Evolutionary conservation across 495 filamentous ascomycete genomes (phyloP).

Genomic region (Trypethelium eluteriae): DNA sequence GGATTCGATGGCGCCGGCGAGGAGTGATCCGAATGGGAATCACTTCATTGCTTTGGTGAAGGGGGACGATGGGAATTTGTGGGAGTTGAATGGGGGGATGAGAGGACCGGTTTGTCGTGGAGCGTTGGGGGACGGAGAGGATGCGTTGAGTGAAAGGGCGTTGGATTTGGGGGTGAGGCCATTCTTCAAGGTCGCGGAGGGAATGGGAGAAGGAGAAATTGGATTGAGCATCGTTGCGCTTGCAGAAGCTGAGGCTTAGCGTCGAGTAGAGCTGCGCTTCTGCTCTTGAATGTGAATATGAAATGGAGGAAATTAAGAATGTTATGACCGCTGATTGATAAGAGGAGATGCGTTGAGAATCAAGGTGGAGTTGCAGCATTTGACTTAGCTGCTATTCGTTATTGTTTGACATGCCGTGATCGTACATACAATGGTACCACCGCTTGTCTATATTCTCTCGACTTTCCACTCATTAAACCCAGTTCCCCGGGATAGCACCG

Average conservation of each 20-base stretch:
- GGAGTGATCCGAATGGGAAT: constrained; percentile 25
- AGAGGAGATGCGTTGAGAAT: not conserved
- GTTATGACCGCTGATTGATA: not conserved
- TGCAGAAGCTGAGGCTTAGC: constrained; percentile 30
- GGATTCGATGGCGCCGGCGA: constrained; percentile 63
- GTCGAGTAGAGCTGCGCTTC: not conserved
- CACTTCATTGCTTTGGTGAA: constrained; percentile 87
- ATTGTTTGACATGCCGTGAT: not conserved
- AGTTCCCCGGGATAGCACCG: not conserved
- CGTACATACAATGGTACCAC: not conserved
- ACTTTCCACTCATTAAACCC: not conserved
- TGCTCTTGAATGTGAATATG: not conserved
- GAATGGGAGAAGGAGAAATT: constrained; percentile 50
- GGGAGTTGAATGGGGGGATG: constrained; percentile 77
- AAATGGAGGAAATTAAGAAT: not conserved
- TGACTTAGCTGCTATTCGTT: not conserved
- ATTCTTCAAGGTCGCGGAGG: constrained; percentile 56
- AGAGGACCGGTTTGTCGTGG: constrained; percentile 63
- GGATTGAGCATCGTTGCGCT: constrained; percentile 68
- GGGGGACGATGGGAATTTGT: constrained; percentile 58
- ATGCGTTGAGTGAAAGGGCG: constrained; percentile 61
- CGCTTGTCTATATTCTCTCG: not conserved
- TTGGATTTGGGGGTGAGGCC: constrained; percentile 49
- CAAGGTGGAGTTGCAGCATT: not conserved
- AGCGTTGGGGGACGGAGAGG: constrained; percentile 47